Base-by-base conservation (phyloP, 2,329 filamentous ascomycete species). In the Cryphonectria parasitica region DNA sequence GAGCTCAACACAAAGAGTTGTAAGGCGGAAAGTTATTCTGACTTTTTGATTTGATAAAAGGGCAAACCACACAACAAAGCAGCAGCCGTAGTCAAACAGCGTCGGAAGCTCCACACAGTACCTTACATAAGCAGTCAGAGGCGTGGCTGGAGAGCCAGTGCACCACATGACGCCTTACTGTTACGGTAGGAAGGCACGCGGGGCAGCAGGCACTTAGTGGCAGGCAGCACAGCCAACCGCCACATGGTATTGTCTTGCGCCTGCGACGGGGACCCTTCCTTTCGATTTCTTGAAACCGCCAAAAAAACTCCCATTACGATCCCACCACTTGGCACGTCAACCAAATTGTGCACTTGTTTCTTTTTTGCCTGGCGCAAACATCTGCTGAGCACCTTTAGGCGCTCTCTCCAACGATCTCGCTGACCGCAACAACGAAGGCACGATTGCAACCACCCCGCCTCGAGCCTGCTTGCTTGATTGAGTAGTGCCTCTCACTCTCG, bases 341-440 rank as follows among this genome's bases (percentile, higher is more conserved):
- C 8, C 22, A 22, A 19, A 39, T 10, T n/a, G 64, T 49, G 31
- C 56, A 49, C 64, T 63, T 39, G 36, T 39, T 45, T 31, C 2
- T 62, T 11, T 43, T 63, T 64, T 69, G 67, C 70, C 70, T 69
- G 70, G 70, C 70, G 67, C 67, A 71, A 69, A 66, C 43, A 34
- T 17, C 15, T 15, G 5, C 13, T 17, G 52, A 28, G 52, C 11
- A 25, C 52, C 52, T 28, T 31, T 25, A 17, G 52, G 52, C 52
- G 10, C 15, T 56, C 52, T 56, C 52, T 56, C 25, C 25, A 15
- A 56, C 52, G 13, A 54, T 15, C 52, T 28, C 10, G n/a, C n/a
- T 25, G 31, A 15, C 17, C n/a, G 10, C 25, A 49, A 49, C 43
- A 22, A 6, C 52, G 11, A 28, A 28, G n/a, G 52, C 52, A 28